Evolutionary conservation across 371 early-diverging fungal species (phyloP).

Genomic region (Dichotomocladium elegans): DNA sequence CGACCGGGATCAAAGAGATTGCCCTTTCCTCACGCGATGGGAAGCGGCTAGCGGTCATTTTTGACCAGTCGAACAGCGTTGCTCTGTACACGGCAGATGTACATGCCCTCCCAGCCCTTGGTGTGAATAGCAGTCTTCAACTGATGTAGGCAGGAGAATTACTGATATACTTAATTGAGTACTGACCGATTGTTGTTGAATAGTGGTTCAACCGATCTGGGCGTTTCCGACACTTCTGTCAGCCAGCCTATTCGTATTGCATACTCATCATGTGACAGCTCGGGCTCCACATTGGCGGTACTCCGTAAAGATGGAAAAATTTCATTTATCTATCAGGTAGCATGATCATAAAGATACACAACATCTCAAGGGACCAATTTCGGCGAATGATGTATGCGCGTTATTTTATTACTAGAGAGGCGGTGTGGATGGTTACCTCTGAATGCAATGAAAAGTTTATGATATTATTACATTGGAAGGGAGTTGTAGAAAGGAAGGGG

Average conservation of each 20-base stretch:
- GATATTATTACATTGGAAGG: background rate
- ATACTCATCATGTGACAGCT: background rate
- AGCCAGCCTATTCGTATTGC: background rate
- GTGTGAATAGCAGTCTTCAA: background rate
- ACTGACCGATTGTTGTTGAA: background rate
- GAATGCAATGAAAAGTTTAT: background rate
- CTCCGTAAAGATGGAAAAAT: background rate
- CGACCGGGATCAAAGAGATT: conserved; percentile 30
- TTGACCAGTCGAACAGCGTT: conserved; percentile 20
- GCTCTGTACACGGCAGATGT: conserved; percentile 21
- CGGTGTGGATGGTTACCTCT: too few relatives aligned
- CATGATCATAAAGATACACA: too few relatives aligned
- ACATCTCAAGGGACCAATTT: too few relatives aligned
- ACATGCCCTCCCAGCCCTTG: conserved; percentile 10
- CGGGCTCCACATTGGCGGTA: background rate
- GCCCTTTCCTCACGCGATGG: conserved; percentile 25
- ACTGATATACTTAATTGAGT: background rate
- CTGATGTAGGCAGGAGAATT: background rate
- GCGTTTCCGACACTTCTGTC: background rate
- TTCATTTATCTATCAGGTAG: background rate
- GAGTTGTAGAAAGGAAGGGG: background rate
- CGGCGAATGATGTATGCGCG: too few relatives aligned
- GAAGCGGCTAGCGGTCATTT: conserved; percentile 25
- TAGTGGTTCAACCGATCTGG: background rate
- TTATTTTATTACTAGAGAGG: too few relatives aligned